phyloP scores from a whole-genome alignment of 192 early-diverging fungal genomes.

The Paraglomus brasilianum region DNA sequence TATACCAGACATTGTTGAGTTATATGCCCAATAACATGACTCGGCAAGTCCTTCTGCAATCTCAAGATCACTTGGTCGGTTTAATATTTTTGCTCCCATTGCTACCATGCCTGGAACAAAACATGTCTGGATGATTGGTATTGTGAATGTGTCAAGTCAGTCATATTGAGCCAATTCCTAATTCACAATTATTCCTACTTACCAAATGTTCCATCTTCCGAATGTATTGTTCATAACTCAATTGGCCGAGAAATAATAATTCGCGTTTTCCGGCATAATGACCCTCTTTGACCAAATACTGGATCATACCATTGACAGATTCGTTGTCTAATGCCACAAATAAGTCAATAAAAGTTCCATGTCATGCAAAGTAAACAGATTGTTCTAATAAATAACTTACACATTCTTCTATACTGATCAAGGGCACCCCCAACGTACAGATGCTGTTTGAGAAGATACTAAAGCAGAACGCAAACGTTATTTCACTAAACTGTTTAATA shows the following conservation, averaged over 20 bases:
- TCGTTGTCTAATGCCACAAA: conserved; percentile 30
- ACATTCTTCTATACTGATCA: conserved; percentile 14
- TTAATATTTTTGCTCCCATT: conserved; percentile 46
- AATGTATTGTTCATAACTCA: conserved; percentile 8
- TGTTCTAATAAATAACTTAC: background rate
- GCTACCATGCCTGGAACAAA: conserved; percentile 53
- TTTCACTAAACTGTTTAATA: background rate
- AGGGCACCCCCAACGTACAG: conserved; percentile 35
- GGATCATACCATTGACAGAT: conserved; percentile 32
- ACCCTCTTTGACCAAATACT: conserved; percentile 33
- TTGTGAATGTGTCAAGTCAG: conserved; percentile 2
- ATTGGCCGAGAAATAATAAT: conserved; percentile 32
- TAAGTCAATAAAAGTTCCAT: background rate
- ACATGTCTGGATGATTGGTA: conserved; percentile 44
- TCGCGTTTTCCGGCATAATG: conserved; percentile 25
- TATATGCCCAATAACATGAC: conserved; percentile 51
- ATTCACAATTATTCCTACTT: background rate
- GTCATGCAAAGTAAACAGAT: background rate
- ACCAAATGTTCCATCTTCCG: conserved; percentile 40
- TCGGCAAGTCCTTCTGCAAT: conserved; percentile 44
- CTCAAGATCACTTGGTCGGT: conserved; percentile 35
- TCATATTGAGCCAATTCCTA: conserved; percentile 23
- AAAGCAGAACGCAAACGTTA: conserved; percentile 7
- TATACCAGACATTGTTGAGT: conserved; percentile 46
- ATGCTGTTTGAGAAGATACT: conserved; percentile 61